Conservation (phyloP, 75 land plant genomes). For the Cunninghamia lanceolata region DNA sequence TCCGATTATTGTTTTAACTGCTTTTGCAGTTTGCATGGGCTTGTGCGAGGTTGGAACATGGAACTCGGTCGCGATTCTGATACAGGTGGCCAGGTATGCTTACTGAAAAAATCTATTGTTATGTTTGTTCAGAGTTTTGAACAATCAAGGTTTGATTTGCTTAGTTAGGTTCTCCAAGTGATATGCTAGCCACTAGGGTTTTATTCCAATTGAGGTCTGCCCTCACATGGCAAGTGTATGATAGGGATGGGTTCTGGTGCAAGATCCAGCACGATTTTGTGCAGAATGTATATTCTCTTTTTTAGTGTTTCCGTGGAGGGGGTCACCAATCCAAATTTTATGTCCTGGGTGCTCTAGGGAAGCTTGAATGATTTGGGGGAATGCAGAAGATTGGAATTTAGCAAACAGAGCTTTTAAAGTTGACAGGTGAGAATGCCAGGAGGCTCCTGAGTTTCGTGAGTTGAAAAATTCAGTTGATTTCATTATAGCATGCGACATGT, state of each 20-base stretch:
- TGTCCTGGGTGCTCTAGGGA: neutral
- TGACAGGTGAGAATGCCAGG: neutral
- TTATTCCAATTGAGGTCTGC: neutral
- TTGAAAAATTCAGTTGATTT: too few relatives aligned
- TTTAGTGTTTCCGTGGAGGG: neutral
- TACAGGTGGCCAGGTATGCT: conserved; percentile 67
- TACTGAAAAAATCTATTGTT: neutral
- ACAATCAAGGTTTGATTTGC: neutral
- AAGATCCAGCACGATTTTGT: neutral
- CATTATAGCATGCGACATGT: neutral
- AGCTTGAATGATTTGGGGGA: neutral
- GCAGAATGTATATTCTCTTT: neutral
- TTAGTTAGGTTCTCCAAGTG: neutral
- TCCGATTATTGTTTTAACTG: neutral
- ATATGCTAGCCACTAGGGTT: neutral
- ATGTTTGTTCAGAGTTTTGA: neutral
- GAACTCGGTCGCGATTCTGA: conserved; percentile 78
- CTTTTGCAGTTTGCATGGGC: conserved; percentile 57
- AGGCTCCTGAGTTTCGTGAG: too few relatives aligned
- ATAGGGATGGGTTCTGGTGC: neutral
- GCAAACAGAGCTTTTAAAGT: neutral
- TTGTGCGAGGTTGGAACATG: conserved; percentile 71
- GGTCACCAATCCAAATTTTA: neutral
- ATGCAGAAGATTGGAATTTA: neutral
- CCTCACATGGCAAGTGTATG: neutral